Evolutionary conservation across 805 yeast species (phyloP), one percentile per base, ranked within the genome.

Genomic region (Wickerhamomyces rabaulensis): DNA sequence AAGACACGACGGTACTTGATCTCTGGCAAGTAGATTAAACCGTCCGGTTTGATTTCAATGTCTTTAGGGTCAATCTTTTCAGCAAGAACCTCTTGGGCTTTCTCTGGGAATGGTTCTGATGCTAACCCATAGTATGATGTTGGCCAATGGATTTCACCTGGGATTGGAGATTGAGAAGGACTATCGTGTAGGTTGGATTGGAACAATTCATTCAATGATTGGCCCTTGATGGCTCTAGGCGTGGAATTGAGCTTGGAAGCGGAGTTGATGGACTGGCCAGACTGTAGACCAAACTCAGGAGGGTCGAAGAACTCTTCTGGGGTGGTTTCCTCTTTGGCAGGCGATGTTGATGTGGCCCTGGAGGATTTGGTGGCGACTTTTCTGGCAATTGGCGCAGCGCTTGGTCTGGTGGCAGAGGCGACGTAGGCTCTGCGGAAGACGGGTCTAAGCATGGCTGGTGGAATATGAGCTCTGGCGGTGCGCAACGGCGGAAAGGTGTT

Each of bases 21-120:
- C 64, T 94, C 99, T 0, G 99, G 99, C 40, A 94, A 70, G 58
- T 88, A 94, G 8, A 94, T 65, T 43, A 94, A 70, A 15, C 98
- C 98, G 64, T 94, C 99, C 1, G 98, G 98, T 50, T 92, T 94
- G 53, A 94, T 85, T 63, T 94, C 99, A 44, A 94, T 81, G 55
- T 92, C 97, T 23, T 75, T 74, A 6, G 78, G 74, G 0, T 74
- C 75, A n/a, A 94, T 61, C 0, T 83, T 78, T 7, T 82, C 78
- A 44, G 80, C 62, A 16, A 94, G 68, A n/a, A 79, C 71, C 22
- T 77, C 76, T 45, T 79, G 81, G 0, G 82, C 73, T 37, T 79
- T 78, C 15, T 71, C 71, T 4, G 81, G 67, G 58, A 94, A 92
- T 1, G 97, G 84, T n/a, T 74, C 78, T 3, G 79, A 68, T 6